phyloP scores from a whole-genome alignment of 1,139 yeast species.

The Suhomyces chickasaworum region DNA sequence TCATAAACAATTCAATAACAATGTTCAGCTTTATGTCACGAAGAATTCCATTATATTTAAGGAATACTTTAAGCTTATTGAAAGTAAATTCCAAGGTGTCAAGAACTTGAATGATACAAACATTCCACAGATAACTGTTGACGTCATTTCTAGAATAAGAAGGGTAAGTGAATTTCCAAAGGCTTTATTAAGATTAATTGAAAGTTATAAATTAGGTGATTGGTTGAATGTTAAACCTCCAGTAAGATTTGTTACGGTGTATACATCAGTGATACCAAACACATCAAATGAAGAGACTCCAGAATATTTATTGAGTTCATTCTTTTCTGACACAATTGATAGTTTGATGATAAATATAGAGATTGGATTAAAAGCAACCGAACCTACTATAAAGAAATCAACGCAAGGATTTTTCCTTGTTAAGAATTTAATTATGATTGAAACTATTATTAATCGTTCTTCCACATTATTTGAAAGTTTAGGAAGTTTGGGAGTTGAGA shows the following conservation, averaged over 20 bases:
- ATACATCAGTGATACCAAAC: slow-evolving; percentile 49
- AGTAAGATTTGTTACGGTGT: slow-evolving; percentile 52
- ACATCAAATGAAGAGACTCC: slow-evolving; percentile 39
- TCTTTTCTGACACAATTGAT: slow-evolving; percentile 74
- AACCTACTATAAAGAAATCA: slow-evolving; percentile 43
- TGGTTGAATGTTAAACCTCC: slow-evolving; percentile 68
- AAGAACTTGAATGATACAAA: slow-evolving; percentile 57
- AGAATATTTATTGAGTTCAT: slow-evolving; percentile 58
- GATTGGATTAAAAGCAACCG: slow-evolving; percentile 48
- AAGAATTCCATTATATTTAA: slow-evolving; percentile 36
- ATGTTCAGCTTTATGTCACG: slow-evolving; percentile 14
- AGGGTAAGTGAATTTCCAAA: slow-evolving; percentile 63
- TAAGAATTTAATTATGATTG: slow-evolving; percentile 72
- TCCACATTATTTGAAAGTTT: slow-evolving; percentile 53
- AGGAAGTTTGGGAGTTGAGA: slow-evolving; percentile 64
- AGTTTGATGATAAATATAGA: slow-evolving; percentile 63
- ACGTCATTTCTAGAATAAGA: slow-evolving; percentile 61
- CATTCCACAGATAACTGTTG: slow-evolving; percentile 71
- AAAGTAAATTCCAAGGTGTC: slow-evolving; percentile 46
- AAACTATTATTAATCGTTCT: slow-evolving; percentile 68
- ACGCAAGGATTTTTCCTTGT: slow-evolving; percentile 71
- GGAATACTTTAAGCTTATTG: slow-evolving; percentile 60
- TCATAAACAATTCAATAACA: slow-evolving; percentile 16
- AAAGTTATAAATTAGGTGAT: slow-evolving; percentile 54
- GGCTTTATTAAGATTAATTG: slow-evolving; percentile 56